Conservation (phyloP, 2,329 filamentous ascomycete species). For the Calonectria henricotiae region DNA sequence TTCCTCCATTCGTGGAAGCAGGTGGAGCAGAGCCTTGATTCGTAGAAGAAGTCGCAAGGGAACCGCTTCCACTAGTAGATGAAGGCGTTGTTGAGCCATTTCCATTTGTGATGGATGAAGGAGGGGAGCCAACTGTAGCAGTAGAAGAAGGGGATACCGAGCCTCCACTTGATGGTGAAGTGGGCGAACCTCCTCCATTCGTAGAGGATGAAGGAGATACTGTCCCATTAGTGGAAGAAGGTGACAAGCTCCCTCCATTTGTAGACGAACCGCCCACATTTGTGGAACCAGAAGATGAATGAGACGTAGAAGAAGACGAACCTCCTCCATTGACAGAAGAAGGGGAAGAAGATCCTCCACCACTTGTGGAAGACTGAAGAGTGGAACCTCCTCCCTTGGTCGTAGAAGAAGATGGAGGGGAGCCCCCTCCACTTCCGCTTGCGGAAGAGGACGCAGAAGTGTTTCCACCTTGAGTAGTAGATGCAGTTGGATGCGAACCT, state of each 20-base stretch:
- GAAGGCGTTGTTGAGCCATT: neutral
- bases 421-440: neutral
- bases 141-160: neutral
- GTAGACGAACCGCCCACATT: neutral
- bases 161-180: neutral
- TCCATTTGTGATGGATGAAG: neutral
- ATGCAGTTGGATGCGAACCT: neutral
- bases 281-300: too few relatives aligned
- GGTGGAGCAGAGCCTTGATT: neutral
- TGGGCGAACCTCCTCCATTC: neutral
- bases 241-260: neutral
- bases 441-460: neutral
- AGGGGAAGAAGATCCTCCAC: neutral
- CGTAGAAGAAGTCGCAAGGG: neutral
- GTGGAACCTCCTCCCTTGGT: neutral
- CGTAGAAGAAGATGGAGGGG: neutral
- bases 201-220: neutral
- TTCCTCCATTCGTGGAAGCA: conserved; percentile 1
- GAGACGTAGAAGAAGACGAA: neutral
- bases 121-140: neutral
- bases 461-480: neutral
- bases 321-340: neutral
- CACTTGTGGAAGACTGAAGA: neutral
- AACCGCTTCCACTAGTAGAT: neutral
- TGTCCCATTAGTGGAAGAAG: neutral